Conservation (phyloP, 257 asterid genomes). For the Fraxinus cuspidata region DNA sequence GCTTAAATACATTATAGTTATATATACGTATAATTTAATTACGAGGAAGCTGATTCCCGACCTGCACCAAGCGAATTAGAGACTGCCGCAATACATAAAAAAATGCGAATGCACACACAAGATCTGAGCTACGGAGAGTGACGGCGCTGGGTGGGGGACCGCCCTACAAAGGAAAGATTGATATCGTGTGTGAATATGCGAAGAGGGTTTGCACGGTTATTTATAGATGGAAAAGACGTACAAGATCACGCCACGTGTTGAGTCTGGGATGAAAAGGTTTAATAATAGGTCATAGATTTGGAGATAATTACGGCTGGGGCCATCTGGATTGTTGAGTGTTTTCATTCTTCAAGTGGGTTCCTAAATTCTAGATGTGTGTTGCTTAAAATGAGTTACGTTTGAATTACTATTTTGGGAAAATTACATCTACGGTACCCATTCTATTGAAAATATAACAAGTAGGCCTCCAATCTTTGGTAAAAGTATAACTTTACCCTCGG, state of each 20-base stretch:
- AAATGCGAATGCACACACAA: neutral
- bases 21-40: neutral
- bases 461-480: too few relatives aligned
- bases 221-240: neutral
- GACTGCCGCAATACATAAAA: slow-evolving; percentile 31
- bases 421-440: too few relatives aligned
- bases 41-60: slow-evolving; percentile 36
- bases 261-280: neutral
- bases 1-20: neutral
- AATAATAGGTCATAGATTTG: neutral
- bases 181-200: too few relatives aligned
- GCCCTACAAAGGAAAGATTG: neutral
- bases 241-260: slow-evolving; percentile 17
- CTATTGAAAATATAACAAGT: too few relatives aligned
- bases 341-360: too few relatives aligned
- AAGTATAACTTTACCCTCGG: too few relatives aligned
- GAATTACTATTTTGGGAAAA: too few relatives aligned
- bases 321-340: too few relatives aligned
- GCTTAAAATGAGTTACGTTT: too few relatives aligned
- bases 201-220: neutral
- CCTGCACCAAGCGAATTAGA: slow-evolving; percentile 60
- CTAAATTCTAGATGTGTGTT: too few relatives aligned
- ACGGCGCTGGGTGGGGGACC: neutral
- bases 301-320: neutral
- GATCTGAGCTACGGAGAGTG: slow-evolving; percentile 12